Evolutionary conservation across 2,329 filamentous ascomycete genomes (phyloP), one percentile per base, ranked within the genome.

Genomic region (Aurifilum marmelostoma): DNA sequence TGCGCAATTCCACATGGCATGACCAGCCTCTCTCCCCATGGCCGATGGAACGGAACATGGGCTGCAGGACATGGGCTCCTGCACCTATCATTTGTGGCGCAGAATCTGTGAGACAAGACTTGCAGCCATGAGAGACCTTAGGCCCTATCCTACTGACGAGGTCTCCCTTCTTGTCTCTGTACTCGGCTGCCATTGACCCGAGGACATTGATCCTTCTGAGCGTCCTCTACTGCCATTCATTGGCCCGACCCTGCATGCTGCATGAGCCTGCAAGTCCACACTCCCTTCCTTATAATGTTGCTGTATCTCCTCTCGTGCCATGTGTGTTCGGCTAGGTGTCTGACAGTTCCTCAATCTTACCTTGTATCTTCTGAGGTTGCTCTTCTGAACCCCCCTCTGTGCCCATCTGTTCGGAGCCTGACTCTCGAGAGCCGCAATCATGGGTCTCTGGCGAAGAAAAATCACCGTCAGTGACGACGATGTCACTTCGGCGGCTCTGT

Each of bases 401-500:
- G n/a, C n/a, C n/a, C n/a, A n/a, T n/a, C n/a, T n/a, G n/a, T n/a
- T n/a, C n/a, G n/a, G n/a, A 68, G 16, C 21, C 27, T 32, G 18
- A 37, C 24, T 16, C 43, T n/a, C 27, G 65, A 60, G 41, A 60
- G 14, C 27, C 56, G 24, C 41, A 61, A 37, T 34, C 18, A 78
- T 78, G 76, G 72, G 59, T 24, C 65, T 78, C 18, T 79, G 74
- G 72, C 76, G 73, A 54, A 72, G 77, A 29, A 79, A 75, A 34
- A 76, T 79, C 63, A 74, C 74, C 52, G 76, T 79, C 64, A 67
- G 72, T 32, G 78, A 79, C 72, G 76, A 79, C 73, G 71, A 72
- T 9, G 73, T 79, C 66, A 79, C 77, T 32, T 74, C 71, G 50
- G 78, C 77, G 2, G 75, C 74, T 1, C 72, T 76, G 67, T 71